Percentiles rank a stretch among this genome's conserved stretches.
phyloP scores from a whole-genome alignment of 169 alveolate genomes.

The Hepatocystis sp. region DNA sequence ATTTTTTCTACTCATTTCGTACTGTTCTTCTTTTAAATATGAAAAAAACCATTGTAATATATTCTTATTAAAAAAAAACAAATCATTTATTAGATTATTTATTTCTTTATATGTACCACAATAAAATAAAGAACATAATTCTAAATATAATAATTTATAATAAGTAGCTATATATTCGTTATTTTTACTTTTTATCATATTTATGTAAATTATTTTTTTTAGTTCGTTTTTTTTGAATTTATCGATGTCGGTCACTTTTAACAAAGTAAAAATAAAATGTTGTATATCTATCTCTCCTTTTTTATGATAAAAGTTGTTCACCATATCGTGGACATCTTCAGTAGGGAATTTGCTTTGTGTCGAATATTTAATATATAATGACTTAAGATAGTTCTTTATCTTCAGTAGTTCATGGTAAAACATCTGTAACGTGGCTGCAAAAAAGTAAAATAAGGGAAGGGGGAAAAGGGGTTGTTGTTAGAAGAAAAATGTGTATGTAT shows the following conservation, averaged over 20 bases:
- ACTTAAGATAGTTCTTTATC: constrained; percentile 20
- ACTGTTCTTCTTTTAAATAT: too few relatives aligned
- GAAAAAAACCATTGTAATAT: constrained; percentile 21
- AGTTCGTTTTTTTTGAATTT: background rate
- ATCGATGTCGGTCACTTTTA: background rate
- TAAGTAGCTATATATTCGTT: constrained; percentile 8
- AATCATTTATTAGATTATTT: constrained; percentile 35
- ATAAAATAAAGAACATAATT: constrained; percentile 29
- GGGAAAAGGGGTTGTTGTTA: background rate
- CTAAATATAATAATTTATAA: constrained; percentile 33
- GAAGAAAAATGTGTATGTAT: background rate
- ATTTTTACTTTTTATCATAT: constrained; percentile 19
- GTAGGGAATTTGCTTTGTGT: background rate
- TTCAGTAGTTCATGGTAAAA: constrained; percentile 33
- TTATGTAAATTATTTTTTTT: background rate
- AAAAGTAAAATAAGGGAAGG: background rate
- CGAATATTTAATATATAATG: constrained; percentile 9
- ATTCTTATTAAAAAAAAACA: constrained; percentile 35
- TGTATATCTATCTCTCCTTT: background rate
- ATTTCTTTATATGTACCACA: constrained; percentile 37
- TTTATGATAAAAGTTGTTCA: background rate
- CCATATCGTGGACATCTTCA: constrained; percentile 24
- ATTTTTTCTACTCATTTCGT: background rate
- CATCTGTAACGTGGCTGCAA: constrained; percentile 21
- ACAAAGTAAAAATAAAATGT: too few relatives aligned